Percentiles rank a stretch among this genome's conserved stretches.
These are phyloP conservation scores for Nothopassalora personata DNA, from an alignment of 2,329 filamentous ascomycete species.

Conservation along the genomic window DNA sequence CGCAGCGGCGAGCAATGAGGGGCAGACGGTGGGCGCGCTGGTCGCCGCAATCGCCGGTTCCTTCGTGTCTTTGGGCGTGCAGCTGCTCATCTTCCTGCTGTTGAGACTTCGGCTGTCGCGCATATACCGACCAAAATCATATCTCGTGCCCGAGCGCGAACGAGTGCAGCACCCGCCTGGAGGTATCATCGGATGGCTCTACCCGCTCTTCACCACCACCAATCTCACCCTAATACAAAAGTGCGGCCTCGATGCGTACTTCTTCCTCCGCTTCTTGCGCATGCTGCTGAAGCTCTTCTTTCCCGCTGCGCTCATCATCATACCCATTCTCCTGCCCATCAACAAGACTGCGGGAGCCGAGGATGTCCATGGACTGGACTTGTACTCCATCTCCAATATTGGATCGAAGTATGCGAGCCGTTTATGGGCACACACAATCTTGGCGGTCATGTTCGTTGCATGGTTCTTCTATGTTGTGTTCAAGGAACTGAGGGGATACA, in stretches of 20 bases:
- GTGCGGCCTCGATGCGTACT: conserved; percentile 93
- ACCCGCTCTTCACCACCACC: conserved; percentile 59
- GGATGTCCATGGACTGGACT: conserved; percentile 63
- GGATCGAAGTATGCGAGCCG: conserved; percentile 42
- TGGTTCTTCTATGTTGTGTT: conserved; percentile 89
- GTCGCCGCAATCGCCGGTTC: conserved; percentile 35
- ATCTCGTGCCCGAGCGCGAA: conserved; percentile 78
- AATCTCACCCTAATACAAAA: conserved; percentile 87
- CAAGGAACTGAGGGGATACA: conserved; percentile 66
- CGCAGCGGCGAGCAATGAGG: conserved; percentile 16
- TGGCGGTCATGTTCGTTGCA: conserved; percentile 70
- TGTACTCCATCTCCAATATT: conserved; percentile 85
- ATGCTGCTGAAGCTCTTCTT: conserved; percentile 88
- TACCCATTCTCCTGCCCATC: conserved; percentile 80
- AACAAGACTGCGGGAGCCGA: conserved; percentile 64
- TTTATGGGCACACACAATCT: conserved; percentile 71
- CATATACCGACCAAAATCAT: conserved; percentile 87
- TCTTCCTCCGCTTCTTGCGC: conserved; percentile 86
- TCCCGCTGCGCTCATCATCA: conserved; percentile 68
- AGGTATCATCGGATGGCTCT: conserved; percentile 51
- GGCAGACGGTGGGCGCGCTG: conserved; percentile 33
- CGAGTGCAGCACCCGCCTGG: conserved; percentile 68
- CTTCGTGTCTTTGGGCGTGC: conserved; percentile 33
- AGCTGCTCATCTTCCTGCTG: conserved; percentile 66
- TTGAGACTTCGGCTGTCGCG: conserved; percentile 72